Base-by-base conservation (phyloP, 495 filamentous ascomycete genomes). In the Hypoxylon fragiforme region DNA sequence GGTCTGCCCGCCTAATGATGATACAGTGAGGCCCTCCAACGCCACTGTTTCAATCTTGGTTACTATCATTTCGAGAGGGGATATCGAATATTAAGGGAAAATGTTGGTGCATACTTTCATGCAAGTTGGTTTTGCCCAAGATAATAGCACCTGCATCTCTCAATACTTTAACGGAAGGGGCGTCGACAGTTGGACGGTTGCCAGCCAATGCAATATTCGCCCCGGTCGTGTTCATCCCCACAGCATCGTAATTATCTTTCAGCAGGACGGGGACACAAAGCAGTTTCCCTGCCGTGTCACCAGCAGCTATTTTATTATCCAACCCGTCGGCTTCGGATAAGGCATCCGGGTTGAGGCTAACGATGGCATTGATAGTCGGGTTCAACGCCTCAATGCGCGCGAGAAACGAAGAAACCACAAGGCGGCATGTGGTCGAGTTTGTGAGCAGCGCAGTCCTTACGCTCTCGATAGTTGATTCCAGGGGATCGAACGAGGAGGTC, bases 91-190 rank as follows among this genome's bases (percentile, higher is more conserved):
- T n/a, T n/a, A n/a, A n/a, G n/a, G n/a, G n/a, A 18, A 32, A 30
- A 11, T 16, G 9, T 24, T n/a, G 26, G 6, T 36, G 40, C 47
- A 18, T 56, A 62, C 58, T 51, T 22, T 86, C 85, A 58, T 87
- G 84, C 9, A 87, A 60, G 63, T 87, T 88, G 0, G 82, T 69
- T 54, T 88, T 88, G 0, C 81, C 85, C 0, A 88, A 66, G 13
- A 88, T 81, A n/a, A 88, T 74, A 0, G 82, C 81, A 0, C 86
- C 85, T 2, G 81, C 82, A 1, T 69, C 54, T 13, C 66, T 73
- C 7, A 88, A 42, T 0, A 75, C 80, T 8, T 51, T 53, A 0
- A 85, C 82, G 0, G 77, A 68, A 0, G 75, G 68, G 1, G 81
- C 77, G 60, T 86, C 78, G 0, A 46, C 55, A 0, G 47, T 43